phyloP scores from a whole-genome alignment of 2,329 filamentous ascomycete species.

The Madurella mycetomatis region DNA sequence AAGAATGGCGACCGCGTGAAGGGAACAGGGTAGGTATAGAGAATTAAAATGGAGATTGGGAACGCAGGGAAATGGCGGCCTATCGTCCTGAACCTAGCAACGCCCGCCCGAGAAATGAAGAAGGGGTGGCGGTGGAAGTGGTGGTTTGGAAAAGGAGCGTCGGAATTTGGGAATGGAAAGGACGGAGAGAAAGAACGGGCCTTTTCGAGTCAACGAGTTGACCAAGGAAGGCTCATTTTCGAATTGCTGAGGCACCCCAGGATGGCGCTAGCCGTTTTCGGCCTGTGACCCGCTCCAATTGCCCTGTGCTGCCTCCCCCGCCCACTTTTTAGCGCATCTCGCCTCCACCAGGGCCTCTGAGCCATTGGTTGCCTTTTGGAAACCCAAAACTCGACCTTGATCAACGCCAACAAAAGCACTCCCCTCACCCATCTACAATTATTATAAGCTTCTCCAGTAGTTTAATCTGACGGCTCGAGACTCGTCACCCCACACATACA shows the following conservation, averaged over 20 bases:
- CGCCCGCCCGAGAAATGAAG: slow-evolving; percentile 9
- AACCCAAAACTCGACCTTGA: neutral
- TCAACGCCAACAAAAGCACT: too few relatives aligned
- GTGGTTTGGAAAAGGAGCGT: slow-evolving; percentile 20
- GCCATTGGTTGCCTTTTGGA: neutral
- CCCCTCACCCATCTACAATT: too few relatives aligned
- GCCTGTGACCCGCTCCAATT: neutral
- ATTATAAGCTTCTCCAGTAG: neutral
- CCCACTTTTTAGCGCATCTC: neutral
- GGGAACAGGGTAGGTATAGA: slow-evolving; percentile 11
- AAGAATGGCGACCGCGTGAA: slow-evolving; percentile 31
- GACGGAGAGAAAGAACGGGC: slow-evolving; percentile 18
- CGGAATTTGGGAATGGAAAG: slow-evolving; percentile 19
- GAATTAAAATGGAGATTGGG: slow-evolving; percentile 3
- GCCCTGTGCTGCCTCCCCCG: neutral
- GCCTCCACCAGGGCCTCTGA: neutral
- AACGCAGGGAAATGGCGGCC: neutral
- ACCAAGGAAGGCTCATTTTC: slow-evolving; percentile 18
- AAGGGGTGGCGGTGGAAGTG: slow-evolving; percentile 6
- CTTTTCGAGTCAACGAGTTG: slow-evolving; percentile 17
- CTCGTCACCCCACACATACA: too few relatives aligned
- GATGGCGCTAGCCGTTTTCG: slow-evolving; percentile 2
- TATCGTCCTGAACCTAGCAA: slow-evolving; percentile 5
- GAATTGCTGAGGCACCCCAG: slow-evolving; percentile 5
- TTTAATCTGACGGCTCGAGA: too few relatives aligned